Base-by-base conservation (phyloP, 2,329 filamentous ascomycete species). In the Anthostomella pinea region DNA sequence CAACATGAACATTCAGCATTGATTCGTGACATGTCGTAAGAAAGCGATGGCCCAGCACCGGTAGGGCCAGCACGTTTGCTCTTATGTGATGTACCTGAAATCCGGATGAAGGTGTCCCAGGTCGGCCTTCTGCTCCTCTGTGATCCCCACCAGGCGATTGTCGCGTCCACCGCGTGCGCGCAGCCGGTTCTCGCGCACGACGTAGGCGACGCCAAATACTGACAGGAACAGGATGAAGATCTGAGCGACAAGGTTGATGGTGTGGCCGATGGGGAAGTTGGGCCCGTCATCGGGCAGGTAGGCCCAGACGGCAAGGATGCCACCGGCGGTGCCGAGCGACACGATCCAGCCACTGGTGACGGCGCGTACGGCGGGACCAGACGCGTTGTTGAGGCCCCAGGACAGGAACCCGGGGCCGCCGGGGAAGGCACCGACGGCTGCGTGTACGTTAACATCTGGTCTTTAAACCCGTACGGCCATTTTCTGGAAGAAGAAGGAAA, bases 361-460 rank as follows among this genome's bases (percentile, higher is more conserved):
- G 4, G 77, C 76, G 16, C 75, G 68, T 2, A 79, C 63, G 8
- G 74, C 68, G 0, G 76, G 75, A 0, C 76, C 75, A 0, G 70
- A 69, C 0, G 76, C 67, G 45, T 81, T 80, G 53, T 80, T 80
- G 38, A 79, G 64, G 0, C 68, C 74, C 77, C 76, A 80, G 5
- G 69, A 69, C 27, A 81, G 52, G 59, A 78, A 79, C 0, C 72
- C 73, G 0, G 75, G 75, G 0, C 76, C 75, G 21, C 74, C 74
- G 1, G 75, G 74, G 56, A 79, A 79, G 0, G 72, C 74, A 16
- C 75, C 76, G 1, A 73, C 58, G 8, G 73, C n/a, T n/a, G n/a
- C n/a, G n/a, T n/a, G n/a, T n/a, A n/a, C n/a, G n/a, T n/a, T n/a
- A n/a, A n/a, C n/a, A n/a, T n/a, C n/a, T n/a, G n/a, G n/a, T n/a